Base-by-base conservation (phyloP, 2,329 filamentous ascomycete genomes). In the Fusarium chaquense region DNA sequence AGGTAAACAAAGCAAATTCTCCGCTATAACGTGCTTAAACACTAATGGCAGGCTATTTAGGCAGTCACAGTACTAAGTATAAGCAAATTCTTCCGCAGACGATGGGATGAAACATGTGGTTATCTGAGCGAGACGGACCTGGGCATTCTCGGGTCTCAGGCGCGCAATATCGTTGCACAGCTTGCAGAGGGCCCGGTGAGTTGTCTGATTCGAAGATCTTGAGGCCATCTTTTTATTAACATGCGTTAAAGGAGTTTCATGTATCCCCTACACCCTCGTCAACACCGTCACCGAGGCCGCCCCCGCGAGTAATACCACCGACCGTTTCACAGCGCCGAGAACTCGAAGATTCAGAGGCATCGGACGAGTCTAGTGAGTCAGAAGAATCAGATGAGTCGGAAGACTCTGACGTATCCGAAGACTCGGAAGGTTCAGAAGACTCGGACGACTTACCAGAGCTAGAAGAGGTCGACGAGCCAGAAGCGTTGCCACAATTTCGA, bases 1-100 rank as follows among this genome's bases (percentile, higher is more conserved):
- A 74, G 70, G 80, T 81, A 76, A 40, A 38, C 65, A 44, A 15
- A 50, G 16, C 36, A 30, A 35, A 22, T 16, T 13, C 10, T 4
- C 16, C 16, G 6, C 18, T 47, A 9, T 24, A 30, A 52, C 16
- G 22, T 43, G 24, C 24, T 40, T 22, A 13, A 43, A 36, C 18
- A 49, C 63, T 72, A 56, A 73, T 44, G 20, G n/a, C 38, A 20
- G 15, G 45, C 13, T 47, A 24, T 50, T 35, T 18, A 77, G 70
- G 50, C 74, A 5, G 61, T 78, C n/a, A 62, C 70, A 12, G 58
- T 53, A 13, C 67, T 79, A n/a, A 69, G 71, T 1, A 67, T 54
- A 28, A 73, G 56, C 47, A 60, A 69, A n/a, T 63, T 35, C 26
- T 74, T 78, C 32, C 69, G 72, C 16, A 58, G 70, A 26, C 62